Conservation (phyloP, 148 eudicot species). For the Heliosperma pusillum region DNA sequence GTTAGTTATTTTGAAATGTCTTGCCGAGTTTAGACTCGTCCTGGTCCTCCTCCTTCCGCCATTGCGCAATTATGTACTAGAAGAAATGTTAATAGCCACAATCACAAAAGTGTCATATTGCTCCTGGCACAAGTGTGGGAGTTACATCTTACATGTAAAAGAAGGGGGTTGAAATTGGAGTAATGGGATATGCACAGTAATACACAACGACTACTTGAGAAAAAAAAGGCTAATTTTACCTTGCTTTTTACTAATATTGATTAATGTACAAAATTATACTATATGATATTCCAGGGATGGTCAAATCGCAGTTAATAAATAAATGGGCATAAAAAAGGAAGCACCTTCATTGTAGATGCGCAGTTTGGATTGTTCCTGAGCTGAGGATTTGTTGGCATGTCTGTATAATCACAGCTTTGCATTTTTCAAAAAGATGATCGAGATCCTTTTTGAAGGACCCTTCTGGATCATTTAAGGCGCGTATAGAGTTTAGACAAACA, state of each 20-base stretch:
- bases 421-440: slow-evolving; percentile 32
- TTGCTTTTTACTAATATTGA: slow-evolving; percentile 1
- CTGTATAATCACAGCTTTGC: slow-evolving; percentile 27
- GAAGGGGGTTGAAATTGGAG: neutral
- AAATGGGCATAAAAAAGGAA: slow-evolving; percentile 10
- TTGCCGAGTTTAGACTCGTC: neutral
- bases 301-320: neutral
- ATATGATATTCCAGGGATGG: slow-evolving; percentile 11
- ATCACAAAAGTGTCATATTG: neutral
- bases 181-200: neutral
- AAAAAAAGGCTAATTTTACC: slow-evolving; percentile 11
- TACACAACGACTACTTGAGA: neutral
- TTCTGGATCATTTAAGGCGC: slow-evolving; percentile 65
- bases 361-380: slow-evolving; percentile 43
- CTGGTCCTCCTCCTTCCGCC: neutral
- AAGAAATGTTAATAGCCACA: neutral
- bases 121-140: neutral
- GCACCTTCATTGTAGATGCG: slow-evolving; percentile 39
- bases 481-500: slow-evolving; percentile 88
- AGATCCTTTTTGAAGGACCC: slow-evolving; percentile 67
- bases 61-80: neutral
- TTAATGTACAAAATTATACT: slow-evolving; percentile 25
- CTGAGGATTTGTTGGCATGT: slow-evolving; percentile 21
- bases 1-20: neutral
- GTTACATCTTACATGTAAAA: neutral